Evolutionary conservation across 192 early-diverging fungal species (phyloP), one percentile per base, ranked within the genome.

Genomic region (Coemansia asiatica): DNA sequence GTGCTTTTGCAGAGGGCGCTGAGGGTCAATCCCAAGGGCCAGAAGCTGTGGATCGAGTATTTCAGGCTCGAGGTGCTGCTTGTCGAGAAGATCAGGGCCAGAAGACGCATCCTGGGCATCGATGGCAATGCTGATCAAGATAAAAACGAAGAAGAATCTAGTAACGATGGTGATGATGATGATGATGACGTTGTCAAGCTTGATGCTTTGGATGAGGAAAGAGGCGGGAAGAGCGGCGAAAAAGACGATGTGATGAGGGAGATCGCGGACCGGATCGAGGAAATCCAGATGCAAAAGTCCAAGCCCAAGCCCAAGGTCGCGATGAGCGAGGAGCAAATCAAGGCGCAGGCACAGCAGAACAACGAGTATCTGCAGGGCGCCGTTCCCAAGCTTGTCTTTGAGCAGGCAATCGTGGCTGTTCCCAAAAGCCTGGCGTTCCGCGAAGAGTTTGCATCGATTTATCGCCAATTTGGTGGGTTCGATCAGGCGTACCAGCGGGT

Each of bases 61-160:
- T 95, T 97, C 66, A 87, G 90, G 35, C 85, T 99, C 31, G 97
- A 99, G 74, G 74, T 97, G 22, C 78, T 94, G 23, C 95, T 91
- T 67, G 83, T 93, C 23, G 91, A 92, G 58, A 93, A 94, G 82
- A 87, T 97, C 60, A 87, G 87, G 64, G 87, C 89, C 12, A 84
- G 97, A 50, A 75, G 94, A 54, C 80, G 87, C 35, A 80, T 98
- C 8, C 84, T 96, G 22, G 93, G 93, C 55, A 87, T 91, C 25
- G 76, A 76, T 49, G 71, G 69, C 47, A 64, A 61, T 35, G 82
- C 78, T 7, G 29, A 29, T 4, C 68, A 74, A 10, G 67, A 78
- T 2, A 71, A 82, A 13, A 63, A 63, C n/a, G 68, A 55, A 8
- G 74, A 68, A 35, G 84, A 73, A 15, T 46, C 57, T 9, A 76